A percentile compares a stretch with the other conserved stretches of the same genome.
Conservation (phyloP, 2,329 filamentous ascomycete species). For the Thermochaetoides dissita region DNA sequence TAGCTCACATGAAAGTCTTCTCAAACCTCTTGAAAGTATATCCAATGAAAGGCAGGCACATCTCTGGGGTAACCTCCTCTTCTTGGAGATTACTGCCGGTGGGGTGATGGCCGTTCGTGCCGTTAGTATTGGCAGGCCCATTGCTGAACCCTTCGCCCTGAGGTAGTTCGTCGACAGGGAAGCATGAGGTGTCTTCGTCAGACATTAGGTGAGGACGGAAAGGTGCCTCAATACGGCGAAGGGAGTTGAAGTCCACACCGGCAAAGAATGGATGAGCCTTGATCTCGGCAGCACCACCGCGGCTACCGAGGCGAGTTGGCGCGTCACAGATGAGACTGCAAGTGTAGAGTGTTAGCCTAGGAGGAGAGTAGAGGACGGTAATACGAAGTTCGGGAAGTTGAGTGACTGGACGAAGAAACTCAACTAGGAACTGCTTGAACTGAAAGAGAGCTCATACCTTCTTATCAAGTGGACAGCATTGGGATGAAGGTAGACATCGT, state of each 20-base stretch:
- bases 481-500: constrained; percentile 73
- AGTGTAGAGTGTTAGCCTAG: background rate
- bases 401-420: no score
- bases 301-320: constrained; percentile 68
- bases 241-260: constrained; percentile 82
- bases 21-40: constrained; percentile 16
- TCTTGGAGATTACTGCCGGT: background rate
- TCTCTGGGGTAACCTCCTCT: constrained; percentile 7
- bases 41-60: constrained; percentile 14
- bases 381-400: no score
- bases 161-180: constrained; percentile 70
- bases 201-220: constrained; percentile 88
- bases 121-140: background rate
- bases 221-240: constrained; percentile 81
- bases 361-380: background rate
- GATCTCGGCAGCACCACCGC: constrained; percentile 75
- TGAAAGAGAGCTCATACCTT: constrained; percentile 42
- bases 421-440: no score
- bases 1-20: constrained; percentile 5
- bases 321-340: constrained; percentile 79
- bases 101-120: no score
- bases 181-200: constrained; percentile 95
- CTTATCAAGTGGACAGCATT: constrained; percentile 86
- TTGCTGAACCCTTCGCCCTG: background rate
- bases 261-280: constrained; percentile 92